Conservation (phyloP, 78 protist species). For the Salpingoeca rosetta region DNA sequence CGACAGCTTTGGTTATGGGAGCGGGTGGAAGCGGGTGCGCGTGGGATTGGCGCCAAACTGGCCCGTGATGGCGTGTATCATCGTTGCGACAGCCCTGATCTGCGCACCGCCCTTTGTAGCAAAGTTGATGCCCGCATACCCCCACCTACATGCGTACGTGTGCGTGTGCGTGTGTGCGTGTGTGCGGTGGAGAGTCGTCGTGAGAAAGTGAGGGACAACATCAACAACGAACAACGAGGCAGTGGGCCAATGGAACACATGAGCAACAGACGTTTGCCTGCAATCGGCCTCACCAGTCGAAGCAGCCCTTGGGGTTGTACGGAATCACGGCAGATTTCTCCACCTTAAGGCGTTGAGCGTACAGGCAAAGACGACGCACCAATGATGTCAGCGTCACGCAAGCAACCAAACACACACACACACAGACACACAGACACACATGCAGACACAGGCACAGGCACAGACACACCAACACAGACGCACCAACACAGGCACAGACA, state of each 20-base stretch:
- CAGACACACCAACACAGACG: no score
- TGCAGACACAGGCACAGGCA: no score
- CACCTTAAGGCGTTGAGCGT: not conserved
- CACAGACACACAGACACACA: no score
- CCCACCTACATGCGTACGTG: not conserved
- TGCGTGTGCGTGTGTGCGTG: not conserved
- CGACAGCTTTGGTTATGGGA: no score
- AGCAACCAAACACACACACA: no score
- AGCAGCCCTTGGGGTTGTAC: slow-evolving; percentile 57
- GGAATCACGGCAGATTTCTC: no score
- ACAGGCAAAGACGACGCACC: no score
- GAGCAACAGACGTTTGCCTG: not conserved
- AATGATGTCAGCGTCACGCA: no score
- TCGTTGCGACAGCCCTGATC: not conserved
- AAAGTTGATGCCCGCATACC: not conserved
- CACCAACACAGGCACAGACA: no score
- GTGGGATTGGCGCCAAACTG: no score
- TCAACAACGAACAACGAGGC: not conserved
- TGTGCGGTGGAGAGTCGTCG: not conserved
- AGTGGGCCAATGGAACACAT: not conserved
- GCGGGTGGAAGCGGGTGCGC: no score
- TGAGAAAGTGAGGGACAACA: not conserved
- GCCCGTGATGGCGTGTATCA: not conserved
- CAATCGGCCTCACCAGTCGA: slow-evolving; percentile 54
- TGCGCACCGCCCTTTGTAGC: not conserved